These are phyloP conservation scores for Saccharomycopsis schoenii DNA, from an alignment of 805 yeast genomes.

Conservation along the genomic window DNA sequence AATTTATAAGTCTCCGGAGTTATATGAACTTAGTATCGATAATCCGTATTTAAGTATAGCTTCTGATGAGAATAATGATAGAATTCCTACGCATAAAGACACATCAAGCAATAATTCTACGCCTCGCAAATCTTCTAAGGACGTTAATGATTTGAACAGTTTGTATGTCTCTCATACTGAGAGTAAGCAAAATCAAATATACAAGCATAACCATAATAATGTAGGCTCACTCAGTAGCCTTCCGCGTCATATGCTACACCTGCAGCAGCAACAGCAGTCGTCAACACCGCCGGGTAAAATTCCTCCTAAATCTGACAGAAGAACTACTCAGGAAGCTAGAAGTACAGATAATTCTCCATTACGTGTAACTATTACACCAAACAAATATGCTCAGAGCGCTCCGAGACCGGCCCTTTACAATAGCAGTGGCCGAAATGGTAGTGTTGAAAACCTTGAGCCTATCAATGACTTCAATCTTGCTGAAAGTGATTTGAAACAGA, in stretches of 20 bases:
- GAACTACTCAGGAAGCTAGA: conserved; percentile 7
- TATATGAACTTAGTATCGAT: not conserved
- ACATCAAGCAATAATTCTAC: not conserved
- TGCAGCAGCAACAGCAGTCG: not conserved
- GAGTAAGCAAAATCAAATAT: not conserved
- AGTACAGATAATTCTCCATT: not conserved
- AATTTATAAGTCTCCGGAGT: not conserved
- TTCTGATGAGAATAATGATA: not conserved
- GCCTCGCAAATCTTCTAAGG: not conserved
- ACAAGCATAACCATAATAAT: not conserved
- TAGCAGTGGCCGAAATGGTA: not conserved
- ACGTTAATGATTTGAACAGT: not conserved
- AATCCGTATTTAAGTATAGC: not conserved
- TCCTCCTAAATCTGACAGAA: conserved; percentile 19
- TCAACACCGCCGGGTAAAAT: not conserved
- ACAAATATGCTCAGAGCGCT: not conserved
- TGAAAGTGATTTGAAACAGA: not conserved
- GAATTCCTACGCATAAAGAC: not conserved
- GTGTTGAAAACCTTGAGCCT: not conserved
- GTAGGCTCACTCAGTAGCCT: not conserved
- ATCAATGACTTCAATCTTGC: not conserved
- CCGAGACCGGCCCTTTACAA: not conserved
- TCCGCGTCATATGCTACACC: not conserved
- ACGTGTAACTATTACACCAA: not conserved
- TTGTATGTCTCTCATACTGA: not conserved